Evolutionary conservation across 2,329 filamentous ascomycete species (phyloP).

Genomic region (Cytospora schulzeri): DNA sequence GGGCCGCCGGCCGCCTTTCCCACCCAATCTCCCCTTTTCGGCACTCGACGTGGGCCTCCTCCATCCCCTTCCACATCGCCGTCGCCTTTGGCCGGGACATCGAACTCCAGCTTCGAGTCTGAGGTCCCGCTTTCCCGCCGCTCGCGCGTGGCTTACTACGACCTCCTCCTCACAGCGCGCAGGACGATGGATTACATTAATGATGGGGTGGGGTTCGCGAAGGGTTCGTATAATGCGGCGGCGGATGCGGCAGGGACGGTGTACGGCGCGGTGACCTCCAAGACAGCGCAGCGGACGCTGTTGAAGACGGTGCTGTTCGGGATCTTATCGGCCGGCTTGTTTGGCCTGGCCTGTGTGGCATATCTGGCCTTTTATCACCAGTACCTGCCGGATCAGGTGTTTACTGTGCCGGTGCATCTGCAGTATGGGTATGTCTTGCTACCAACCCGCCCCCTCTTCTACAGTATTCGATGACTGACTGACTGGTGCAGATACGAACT

Average conservation of each 20-base stretch:
- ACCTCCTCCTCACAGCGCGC: slow-evolving; percentile 1
- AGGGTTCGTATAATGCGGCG: slow-evolving; percentile 6
- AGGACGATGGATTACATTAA: slow-evolving; percentile 23
- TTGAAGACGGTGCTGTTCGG: slow-evolving; percentile 51
- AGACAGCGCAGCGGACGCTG: slow-evolving; percentile 51
- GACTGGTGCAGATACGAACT: slow-evolving; percentile 43
- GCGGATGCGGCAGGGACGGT: slow-evolving; percentile 36
- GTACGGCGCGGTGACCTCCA: slow-evolving; percentile 49
- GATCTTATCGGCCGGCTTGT: slow-evolving; percentile 45
- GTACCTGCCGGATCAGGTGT: slow-evolving; percentile 58
- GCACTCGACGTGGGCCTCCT: neutral
- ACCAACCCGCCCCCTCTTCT: neutral
- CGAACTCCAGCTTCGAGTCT: neutral
- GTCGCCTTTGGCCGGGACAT: neutral
- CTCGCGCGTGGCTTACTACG: neutral
- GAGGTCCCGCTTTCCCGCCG: neutral
- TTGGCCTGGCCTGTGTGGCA: slow-evolving; percentile 50
- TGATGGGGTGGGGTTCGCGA: neutral
- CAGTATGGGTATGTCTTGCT: slow-evolving; percentile 57
- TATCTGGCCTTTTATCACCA: slow-evolving; percentile 58
- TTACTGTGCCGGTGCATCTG: slow-evolving; percentile 55
- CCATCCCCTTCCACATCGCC: neutral
- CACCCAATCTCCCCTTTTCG: neutral
- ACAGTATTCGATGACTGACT: neutral
- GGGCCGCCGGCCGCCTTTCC: neutral